Conservation (phyloP, 2,329 filamentous ascomycete genomes). For the Alternaria angustiovoidea region DNA sequence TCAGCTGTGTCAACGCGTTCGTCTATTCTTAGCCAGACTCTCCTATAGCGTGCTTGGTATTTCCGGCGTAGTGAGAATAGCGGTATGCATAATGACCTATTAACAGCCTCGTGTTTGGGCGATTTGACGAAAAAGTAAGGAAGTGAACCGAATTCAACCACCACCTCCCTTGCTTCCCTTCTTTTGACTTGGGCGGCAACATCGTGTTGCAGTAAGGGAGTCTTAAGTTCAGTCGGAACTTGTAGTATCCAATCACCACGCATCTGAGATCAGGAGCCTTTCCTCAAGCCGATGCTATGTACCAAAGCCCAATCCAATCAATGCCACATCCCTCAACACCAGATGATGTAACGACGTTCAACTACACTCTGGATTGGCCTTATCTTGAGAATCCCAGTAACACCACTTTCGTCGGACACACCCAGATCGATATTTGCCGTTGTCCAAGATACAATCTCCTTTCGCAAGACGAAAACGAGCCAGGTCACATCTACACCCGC, state of each 20-base stretch:
- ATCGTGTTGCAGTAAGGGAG: not conserved
- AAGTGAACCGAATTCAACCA: not conserved
- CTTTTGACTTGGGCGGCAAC: not conserved
- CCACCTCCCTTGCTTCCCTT: not conserved
- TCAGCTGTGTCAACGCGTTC: slow-evolving; percentile 15
- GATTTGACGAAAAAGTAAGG: slow-evolving; percentile 5
- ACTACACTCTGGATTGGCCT: slow-evolving; percentile 42
- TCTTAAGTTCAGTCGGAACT: not conserved
- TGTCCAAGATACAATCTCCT: slow-evolving; percentile 27
- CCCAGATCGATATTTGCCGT: slow-evolving; percentile 38
- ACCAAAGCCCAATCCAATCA: slow-evolving; percentile 23
- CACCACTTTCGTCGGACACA: slow-evolving; percentile 37
- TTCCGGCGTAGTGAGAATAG: slow-evolving; percentile 19
- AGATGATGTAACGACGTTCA: slow-evolving; percentile 47
- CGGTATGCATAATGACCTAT: slow-evolving; percentile 30
- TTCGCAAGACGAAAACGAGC: slow-evolving; percentile 12
- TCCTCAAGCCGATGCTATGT: slow-evolving; percentile 14
- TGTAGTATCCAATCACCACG: not conserved
- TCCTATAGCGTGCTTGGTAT: slow-evolving; percentile 14
- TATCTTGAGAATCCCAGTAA: slow-evolving; percentile 42
- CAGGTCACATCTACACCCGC: slow-evolving; percentile 44
- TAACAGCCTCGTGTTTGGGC: slow-evolving; percentile 14
- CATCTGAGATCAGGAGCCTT: not conserved
- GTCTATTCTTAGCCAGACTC: slow-evolving; percentile 27
- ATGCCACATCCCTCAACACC: slow-evolving; percentile 39